A percentile compares a stretch with the other conserved stretches of the same genome.
phyloP scores from a whole-genome alignment of 768 basidiomycete genomes.

The Calocybe gangraenosa region DNA sequence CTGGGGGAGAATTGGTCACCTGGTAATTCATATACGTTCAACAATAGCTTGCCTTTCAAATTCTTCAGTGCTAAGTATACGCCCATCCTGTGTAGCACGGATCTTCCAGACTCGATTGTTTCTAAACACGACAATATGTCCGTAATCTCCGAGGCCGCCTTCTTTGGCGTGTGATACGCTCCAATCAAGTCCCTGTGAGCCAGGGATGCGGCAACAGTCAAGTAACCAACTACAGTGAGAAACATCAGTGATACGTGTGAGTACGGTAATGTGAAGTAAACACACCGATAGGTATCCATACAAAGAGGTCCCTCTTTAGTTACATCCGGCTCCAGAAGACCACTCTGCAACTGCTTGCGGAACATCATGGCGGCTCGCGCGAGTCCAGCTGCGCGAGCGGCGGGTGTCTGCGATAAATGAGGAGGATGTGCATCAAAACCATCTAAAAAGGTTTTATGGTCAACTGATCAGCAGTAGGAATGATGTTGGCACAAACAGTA shows the following conservation, averaged over 20 bases:
- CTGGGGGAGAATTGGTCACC: no score
- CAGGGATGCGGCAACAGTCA: conserved; percentile 81
- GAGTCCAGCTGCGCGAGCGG: conserved; percentile 67
- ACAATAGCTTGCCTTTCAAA: conserved; percentile 56
- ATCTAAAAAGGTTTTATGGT: conserved; percentile 47
- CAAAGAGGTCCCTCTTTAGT: conserved; percentile 71
- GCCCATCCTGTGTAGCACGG: conserved; percentile 49
- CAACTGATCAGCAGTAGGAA: no score
- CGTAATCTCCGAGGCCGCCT: conserved; percentile 55
- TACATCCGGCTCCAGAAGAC: conserved; percentile 58
- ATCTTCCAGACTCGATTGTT: conserved; percentile 86
- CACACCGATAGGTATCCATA: conserved; percentile 83
- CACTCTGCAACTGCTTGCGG: conserved; percentile 63
- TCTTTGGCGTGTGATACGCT: conserved; percentile 60
- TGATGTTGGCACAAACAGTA: conserved; percentile 56
- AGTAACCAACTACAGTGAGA: conserved; percentile 80
- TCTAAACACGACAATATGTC: conserved; percentile 83
- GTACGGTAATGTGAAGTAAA: background rate
- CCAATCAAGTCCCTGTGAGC: conserved; percentile 72
- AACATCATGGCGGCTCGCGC: conserved; percentile 72
- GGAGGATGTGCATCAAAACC: conserved; percentile 69
- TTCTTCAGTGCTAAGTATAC: conserved; percentile 60
- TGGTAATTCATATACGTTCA: no score
- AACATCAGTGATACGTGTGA: background rate
- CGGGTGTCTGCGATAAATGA: conserved; percentile 53